A percentile compares a stretch with the other conserved stretches of the same genome.
phyloP scores from a whole-genome alignment of 2,329 filamentous ascomycete species.

The Zymoseptoria ardabiliae region DNA sequence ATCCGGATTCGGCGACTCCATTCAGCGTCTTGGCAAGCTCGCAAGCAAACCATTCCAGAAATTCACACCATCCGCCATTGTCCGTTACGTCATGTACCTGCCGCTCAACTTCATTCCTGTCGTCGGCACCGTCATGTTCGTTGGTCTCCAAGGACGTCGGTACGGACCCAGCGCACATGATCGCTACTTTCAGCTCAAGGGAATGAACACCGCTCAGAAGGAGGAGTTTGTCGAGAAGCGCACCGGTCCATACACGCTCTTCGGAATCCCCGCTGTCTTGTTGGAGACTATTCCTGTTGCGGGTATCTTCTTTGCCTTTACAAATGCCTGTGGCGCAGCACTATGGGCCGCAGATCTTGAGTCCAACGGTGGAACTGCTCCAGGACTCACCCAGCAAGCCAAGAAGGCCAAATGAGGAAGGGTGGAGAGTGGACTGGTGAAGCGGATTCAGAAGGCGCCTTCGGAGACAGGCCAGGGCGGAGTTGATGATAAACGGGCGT shows the following conservation, averaged over 20 bases:
- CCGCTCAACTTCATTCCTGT: constrained; percentile 91
- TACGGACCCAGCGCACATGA: constrained; percentile 48
- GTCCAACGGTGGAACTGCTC: constrained; percentile 25
- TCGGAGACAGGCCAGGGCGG: too few species aligned
- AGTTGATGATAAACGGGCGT: too few species aligned
- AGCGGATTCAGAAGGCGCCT: too few species aligned
- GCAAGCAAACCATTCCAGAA: constrained; percentile 48
- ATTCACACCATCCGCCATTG: constrained; percentile 51
- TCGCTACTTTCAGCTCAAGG: constrained; percentile 75
- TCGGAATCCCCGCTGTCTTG: constrained; percentile 71
- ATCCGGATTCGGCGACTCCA: constrained; percentile 42
- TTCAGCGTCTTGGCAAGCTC: constrained; percentile 51
- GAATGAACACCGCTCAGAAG: constrained; percentile 60
- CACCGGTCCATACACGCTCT: constrained; percentile 68
- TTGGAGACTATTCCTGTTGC: constrained; percentile 78
- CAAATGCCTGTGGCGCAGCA: constrained; percentile 84
- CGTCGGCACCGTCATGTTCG: constrained; percentile 74
- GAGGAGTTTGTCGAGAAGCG: constrained; percentile 64
- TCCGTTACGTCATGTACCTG: constrained; percentile 77
- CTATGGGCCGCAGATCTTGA: constrained; percentile 72
- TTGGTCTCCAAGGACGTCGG: constrained; percentile 58
- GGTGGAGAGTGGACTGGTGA: not conserved
- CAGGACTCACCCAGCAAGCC: constrained; percentile 27
- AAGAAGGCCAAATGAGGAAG: constrained; percentile 17
- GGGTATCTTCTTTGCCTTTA: constrained; percentile 81